A percentile compares a stretch with the other conserved stretches of the same genome.
These are phyloP conservation scores for Bullera alba DNA, from an alignment of 768 basidiomycete genomes.

Conservation along the genomic window DNA sequence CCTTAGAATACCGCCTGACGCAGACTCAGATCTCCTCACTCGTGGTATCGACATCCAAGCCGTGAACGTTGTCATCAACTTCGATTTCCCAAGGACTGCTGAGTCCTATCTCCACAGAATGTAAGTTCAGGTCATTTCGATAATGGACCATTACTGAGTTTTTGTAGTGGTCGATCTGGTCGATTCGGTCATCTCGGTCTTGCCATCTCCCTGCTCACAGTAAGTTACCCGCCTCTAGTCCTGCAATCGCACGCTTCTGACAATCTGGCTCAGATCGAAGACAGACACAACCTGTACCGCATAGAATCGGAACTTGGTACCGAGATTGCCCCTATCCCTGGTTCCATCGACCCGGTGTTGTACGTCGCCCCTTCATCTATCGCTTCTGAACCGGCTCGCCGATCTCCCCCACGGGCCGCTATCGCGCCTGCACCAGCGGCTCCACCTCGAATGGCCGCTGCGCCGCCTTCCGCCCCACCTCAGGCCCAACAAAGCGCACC, in stretches of 20 bases:
- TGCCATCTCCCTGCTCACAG: conserved; percentile 92
- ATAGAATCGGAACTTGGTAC: conserved; percentile 98
- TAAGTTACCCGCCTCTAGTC: conserved; percentile 10
- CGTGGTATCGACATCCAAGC: conserved; percentile 99
- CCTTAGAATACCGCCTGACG: neutral
- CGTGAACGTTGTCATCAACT: conserved; percentile 99
- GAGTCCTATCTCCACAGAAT: conserved; percentile 99
- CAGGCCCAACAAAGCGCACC: too few species aligned
- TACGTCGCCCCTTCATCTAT: conserved; percentile 73
- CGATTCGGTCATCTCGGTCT: conserved; percentile 95
- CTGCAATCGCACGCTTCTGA: neutral
- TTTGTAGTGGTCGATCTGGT: conserved; percentile 69
- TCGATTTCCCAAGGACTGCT: conserved; percentile 98
- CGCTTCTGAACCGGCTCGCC: conserved; percentile 25
- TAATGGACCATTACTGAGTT: conserved; percentile 1
- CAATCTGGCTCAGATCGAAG: conserved; percentile 59
- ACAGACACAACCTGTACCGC: conserved; percentile 92
- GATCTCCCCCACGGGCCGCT: conserved; percentile 15
- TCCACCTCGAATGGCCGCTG: conserved; percentile 4
- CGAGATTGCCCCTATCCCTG: conserved; percentile 92
- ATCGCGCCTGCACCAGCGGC: conserved; percentile 2
- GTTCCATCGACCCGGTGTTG: conserved; percentile 77
- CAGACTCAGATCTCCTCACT: conserved; percentile 71
- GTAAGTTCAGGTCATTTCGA: conserved; percentile 5
- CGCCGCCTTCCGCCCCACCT: conserved; percentile 1